Conservation (phyloP, 1,139 yeast genomes). For the Blastobotrys proliferans region DNA sequence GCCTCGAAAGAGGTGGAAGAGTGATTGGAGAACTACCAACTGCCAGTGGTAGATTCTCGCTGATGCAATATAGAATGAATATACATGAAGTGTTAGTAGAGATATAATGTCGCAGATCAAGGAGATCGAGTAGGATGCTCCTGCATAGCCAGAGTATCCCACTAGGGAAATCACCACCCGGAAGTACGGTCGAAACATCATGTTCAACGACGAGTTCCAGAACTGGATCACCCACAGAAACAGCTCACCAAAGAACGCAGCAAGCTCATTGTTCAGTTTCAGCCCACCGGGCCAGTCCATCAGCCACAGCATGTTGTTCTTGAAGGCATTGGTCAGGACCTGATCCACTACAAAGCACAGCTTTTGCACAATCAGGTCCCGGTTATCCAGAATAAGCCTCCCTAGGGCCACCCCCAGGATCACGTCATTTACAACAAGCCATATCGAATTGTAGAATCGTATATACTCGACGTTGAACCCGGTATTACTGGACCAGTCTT, state of each 20-base stretch:
- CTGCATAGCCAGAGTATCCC: constrained; percentile 47
- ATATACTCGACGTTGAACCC: constrained; percentile 62
- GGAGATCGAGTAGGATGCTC: constrained; percentile 66
- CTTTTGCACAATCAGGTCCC: constrained; percentile 33
- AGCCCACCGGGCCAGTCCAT: constrained; percentile 93
- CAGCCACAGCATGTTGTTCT: constrained; percentile 61
- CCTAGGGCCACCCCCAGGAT: constrained; percentile 67
- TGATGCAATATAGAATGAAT: constrained; percentile 72
- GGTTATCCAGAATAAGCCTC: constrained; percentile 46
- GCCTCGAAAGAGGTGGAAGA: constrained; percentile 85
- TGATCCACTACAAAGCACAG: constrained; percentile 36
- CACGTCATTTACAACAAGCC: constrained; percentile 83
- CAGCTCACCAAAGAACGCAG: constrained; percentile 80
- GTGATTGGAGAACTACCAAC: constrained; percentile 59
- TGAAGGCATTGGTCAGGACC: constrained; percentile 41
- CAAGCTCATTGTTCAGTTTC: constrained; percentile 82
- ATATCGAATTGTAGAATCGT: constrained; percentile 77
- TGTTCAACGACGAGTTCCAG: constrained; percentile 44
- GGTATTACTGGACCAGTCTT: constrained; percentile 35
- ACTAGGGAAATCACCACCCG: constrained; percentile 35
- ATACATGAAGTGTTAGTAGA: constrained; percentile 64
- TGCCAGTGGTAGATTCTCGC: constrained; percentile 79
- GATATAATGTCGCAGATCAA: constrained; percentile 61
- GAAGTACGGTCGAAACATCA: constrained; percentile 33
- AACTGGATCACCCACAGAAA: constrained; percentile 79